Base-by-base conservation (phyloP, 2,329 filamentous ascomycete genomes). In the Xylaria sp. region DNA sequence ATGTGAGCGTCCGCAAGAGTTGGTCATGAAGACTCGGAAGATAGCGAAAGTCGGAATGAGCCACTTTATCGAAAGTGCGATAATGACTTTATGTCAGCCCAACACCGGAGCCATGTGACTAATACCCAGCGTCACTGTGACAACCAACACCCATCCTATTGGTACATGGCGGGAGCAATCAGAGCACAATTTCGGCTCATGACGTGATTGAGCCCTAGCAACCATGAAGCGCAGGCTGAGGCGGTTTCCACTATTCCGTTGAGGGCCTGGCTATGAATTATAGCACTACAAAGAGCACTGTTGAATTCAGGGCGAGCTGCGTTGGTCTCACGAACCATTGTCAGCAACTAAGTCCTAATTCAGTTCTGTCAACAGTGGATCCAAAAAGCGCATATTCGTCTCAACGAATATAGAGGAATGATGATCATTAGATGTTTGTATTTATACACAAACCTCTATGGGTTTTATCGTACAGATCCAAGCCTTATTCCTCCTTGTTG, bases 361-460 rank as follows among this genome's bases (percentile, higher is more conserved):
- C 27, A 58, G 29, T 48, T 47, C 18, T 47, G 37, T 59, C 55
- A 42, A 40, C 10, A 9, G 21, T 27, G 23, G 13, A 35, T 23
- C 25, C 37, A n/a, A 42, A 50, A 40, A 48, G 18, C 16, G 2
- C 21, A 42, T 42, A 5, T 1, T 13, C 13, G 18, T 25, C 47
- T 37, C 21, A 35, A 5, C 12, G 27, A 35, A 21, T 13, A 18
- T 29, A 29, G 58, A 42, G 16, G 6, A 21, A 50, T 42, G 27
- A 50, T 12, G 32, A 63, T 66, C 68, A 69, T 71, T 61, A 68
- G 54, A 58, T 57, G 23, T 59, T 63, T 13, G n/a, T 65, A 53
- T 37, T 66, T 62, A 63, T 64, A 71, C 62, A 72, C 57, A 35
- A 65, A 37, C 60, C 75, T 72, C 75, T 70, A 67, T 71, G 40